Conservation (phyloP, 2,329 filamentous ascomycete genomes). For the Trichoderma sp. region DNA sequence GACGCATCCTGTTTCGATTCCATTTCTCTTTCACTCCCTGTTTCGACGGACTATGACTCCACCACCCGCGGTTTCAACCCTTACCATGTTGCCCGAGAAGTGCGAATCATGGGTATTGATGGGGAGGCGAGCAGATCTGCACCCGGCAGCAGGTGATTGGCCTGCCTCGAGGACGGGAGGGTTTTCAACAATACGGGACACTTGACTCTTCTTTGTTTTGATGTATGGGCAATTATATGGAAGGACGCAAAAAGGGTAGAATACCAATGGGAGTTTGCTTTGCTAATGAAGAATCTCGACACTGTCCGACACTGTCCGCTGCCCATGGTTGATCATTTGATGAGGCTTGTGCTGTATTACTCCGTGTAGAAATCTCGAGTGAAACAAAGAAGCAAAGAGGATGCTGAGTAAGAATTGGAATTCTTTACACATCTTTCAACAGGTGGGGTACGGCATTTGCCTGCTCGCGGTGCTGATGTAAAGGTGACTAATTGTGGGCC, state of each 20-base stretch:
- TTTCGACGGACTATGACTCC: not conserved
- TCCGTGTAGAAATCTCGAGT: not conserved
- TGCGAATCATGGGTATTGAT: not conserved
- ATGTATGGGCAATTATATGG: conserved; percentile 17
- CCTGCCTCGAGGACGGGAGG: not conserved
- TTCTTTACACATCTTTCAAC: not conserved
- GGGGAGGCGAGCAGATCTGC: not conserved
- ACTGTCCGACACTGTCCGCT: not conserved
- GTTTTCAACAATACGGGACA: not conserved
- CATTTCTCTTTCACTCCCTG: not conserved
- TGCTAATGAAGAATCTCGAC: not conserved
- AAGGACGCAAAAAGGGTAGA: conserved; percentile 18
- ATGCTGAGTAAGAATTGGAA: conserved; percentile 1
- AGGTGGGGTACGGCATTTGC: not conserved
- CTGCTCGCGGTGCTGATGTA: conserved; percentile 27
- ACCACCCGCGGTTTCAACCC: not conserved
- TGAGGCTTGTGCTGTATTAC: not conserved
- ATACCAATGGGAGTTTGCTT: conserved; percentile 19
- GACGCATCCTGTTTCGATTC: not conserved
- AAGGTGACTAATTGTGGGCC: conserved; percentile 28
- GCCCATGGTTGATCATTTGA: conserved; percentile 4
- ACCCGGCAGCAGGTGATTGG: not conserved
- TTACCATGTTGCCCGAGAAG: not conserved
- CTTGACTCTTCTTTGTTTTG: conserved; percentile 16
- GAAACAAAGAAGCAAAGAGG: not conserved